A percentile compares a stretch with the other conserved stretches of the same genome.
Evolutionary conservation across 2,329 filamentous ascomycete genomes (phyloP).

Genomic region (Colletotrichum sp.): DNA sequence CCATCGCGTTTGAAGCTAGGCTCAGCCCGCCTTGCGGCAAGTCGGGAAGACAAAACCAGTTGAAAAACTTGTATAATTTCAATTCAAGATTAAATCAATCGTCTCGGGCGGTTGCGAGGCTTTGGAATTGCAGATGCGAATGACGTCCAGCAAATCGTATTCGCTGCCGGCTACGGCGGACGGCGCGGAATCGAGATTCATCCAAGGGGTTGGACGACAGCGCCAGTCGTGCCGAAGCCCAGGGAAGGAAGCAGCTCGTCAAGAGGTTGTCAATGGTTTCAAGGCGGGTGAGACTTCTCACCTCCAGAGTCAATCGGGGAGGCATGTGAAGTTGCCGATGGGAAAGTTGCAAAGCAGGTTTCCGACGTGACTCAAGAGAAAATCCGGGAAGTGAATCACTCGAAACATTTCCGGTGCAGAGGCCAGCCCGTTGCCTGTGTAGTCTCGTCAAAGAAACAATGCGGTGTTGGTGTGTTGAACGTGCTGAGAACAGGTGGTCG

Average conservation of each 20-base stretch:
- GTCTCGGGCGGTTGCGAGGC: not conserved
- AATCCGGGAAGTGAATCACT: not conserved
- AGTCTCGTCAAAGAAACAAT: not conserved
- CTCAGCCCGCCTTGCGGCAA: not conserved
- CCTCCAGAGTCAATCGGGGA: not conserved
- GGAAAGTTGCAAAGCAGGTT: not conserved
- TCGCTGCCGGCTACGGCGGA: not conserved
- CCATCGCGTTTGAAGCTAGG: not conserved
- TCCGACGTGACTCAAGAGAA: not conserved
- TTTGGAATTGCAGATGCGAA: not conserved
- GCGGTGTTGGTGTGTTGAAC: not conserved
- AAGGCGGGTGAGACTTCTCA: not conserved
- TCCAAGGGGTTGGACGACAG: not conserved
- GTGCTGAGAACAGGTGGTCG: not conserved
- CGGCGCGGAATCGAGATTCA: not conserved
- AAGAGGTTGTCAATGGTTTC: not conserved
- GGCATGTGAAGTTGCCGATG: not conserved
- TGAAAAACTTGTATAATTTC: not conserved
- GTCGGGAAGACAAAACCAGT: not conserved
- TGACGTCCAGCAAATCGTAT: not conserved
- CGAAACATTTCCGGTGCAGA: not conserved
- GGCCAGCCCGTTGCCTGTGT: not conserved
- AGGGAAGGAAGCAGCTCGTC: not conserved
- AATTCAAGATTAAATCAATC: not conserved
- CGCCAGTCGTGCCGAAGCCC: not conserved